Evolutionary conservation across 768 basidiomycete genomes (phyloP), one percentile per base, ranked within the genome.

Genomic region (Crassisporium funariophilum): DNA sequence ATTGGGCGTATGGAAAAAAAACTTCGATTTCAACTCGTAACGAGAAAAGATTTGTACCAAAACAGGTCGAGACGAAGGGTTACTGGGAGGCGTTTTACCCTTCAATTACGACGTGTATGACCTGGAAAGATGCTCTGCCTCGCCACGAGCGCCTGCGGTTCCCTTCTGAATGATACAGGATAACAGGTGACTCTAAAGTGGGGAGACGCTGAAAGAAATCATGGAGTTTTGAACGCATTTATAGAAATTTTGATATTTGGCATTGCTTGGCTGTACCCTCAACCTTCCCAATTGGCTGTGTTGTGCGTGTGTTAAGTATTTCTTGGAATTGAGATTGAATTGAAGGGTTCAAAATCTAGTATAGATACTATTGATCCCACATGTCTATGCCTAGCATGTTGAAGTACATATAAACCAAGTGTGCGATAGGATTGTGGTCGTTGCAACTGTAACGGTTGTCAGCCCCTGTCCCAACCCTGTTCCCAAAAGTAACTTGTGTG

Each of bases 161-260:
- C 73, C 71, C 70, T 77, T 64, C 54, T 56, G 53, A 57, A 55
- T 50, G 60, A 61, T 50, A 60, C 52, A 57, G 74, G 72, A 76
- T 38, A 63, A 68, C 77, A 84, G 74, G 83, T 83, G 83, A 85
- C 83, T 85, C 83, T 85, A 83, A 75, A 55, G 82, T 76, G 60
- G 75, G 68, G 79, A 84, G 73, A 63, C 62, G 16, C 49, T 59
- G 69, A 70, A 72, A 69, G 70, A 57, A 33, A 49, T 41, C 19
- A 44, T 48, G 20, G 5, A 13, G 12, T 17, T 42, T 47, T 31
- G 25, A 54, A 37, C 7, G 6, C 3, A 61, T 66, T 66, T 73
- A 69, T 64, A 60, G 9, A 19, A 21, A 16, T 35, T 37, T 41
- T 22, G 10, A 8, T 71, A 29, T 73, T 76, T 78, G 70, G 50